Percentiles rank a stretch among this genome's conserved stretches.
Conservation (phyloP, 73 alveolate genomes). For the Durusdinium trenchii region DNA sequence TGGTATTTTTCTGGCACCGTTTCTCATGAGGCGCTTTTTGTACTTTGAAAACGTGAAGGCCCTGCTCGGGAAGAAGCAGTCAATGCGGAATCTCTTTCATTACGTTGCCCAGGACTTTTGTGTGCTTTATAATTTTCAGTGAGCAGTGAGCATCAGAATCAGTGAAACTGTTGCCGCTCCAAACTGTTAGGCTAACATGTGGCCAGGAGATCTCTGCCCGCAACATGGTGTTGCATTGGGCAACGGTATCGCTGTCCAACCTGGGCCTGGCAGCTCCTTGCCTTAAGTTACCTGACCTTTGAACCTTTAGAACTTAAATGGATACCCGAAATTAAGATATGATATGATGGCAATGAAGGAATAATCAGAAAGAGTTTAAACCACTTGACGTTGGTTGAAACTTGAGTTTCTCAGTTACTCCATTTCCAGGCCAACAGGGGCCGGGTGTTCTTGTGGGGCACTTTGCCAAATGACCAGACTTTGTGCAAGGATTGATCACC, state of each 20-base stretch:
- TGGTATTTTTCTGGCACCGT: too few species aligned
- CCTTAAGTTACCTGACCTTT: neutral
- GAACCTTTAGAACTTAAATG: too few species aligned
- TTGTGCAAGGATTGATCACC: neutral
- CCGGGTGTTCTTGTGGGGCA: neutral
- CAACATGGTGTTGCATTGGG: neutral
- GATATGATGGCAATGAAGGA: too few species aligned
- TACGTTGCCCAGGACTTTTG: neutral
- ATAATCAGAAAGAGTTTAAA: too few species aligned
- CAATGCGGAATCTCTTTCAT: neutral
- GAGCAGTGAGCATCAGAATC: too few species aligned
- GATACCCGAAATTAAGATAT: too few species aligned
- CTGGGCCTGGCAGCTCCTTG: neutral
- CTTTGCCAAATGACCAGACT: neutral
- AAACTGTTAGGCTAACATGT: neutral
- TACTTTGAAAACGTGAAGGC: neutral
- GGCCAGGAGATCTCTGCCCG: neutral
- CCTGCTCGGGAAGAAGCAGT: neutral
- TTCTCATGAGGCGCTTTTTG: neutral
- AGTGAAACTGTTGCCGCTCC: neutral
- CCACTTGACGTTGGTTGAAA: too few species aligned
- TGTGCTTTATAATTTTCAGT: too few species aligned
- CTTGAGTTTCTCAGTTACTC: neutral
- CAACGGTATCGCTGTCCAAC: neutral
- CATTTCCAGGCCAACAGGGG: neutral